phyloP scores from a whole-genome alignment of 2,329 filamentous ascomycete species.

The Fusarium sp. region DNA sequence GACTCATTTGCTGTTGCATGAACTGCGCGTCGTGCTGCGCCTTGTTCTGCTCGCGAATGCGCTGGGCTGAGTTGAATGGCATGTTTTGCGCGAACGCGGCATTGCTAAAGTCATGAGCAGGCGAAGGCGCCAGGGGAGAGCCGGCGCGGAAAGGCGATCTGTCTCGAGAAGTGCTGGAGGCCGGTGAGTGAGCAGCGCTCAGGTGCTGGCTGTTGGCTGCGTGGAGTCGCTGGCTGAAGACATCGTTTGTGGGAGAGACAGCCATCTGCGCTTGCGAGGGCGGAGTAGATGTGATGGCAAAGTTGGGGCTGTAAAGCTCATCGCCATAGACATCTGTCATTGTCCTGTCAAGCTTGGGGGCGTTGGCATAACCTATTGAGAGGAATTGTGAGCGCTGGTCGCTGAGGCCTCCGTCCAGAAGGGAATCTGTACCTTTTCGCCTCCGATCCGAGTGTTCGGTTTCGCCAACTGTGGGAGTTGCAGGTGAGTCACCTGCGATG shows the following conservation, averaged over 20 bases:
- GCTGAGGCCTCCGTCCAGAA: constrained; percentile 1
- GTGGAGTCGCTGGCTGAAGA: constrained; percentile 82
- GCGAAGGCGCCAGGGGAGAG: constrained; percentile 68
- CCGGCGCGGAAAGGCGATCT: constrained; percentile 85
- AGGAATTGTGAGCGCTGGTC: constrained; percentile 68
- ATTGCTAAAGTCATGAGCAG: constrained; percentile 56
- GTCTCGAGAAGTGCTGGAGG: constrained; percentile 66
- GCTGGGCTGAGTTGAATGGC: constrained; percentile 65
- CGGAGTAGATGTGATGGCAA: constrained; percentile 68
- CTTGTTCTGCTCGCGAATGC: constrained; percentile 71
- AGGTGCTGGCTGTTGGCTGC: constrained; percentile 82
- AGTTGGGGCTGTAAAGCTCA: constrained; percentile 82
- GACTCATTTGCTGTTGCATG: constrained; percentile 55
- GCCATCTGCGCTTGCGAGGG: constrained; percentile 59
- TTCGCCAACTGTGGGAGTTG: constrained; percentile 65
- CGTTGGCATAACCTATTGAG: constrained; percentile 61
- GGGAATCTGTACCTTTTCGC: constrained; percentile 63
- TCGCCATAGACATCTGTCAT: constrained; percentile 89
- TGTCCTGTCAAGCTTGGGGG: constrained; percentile 85
- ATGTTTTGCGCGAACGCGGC: constrained; percentile 32
- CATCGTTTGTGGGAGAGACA: constrained; percentile 63
- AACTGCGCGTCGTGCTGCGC: constrained; percentile 67
- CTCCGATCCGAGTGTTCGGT: constrained; percentile 60
- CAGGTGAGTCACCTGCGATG: constrained; percentile 68
- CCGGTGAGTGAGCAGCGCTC: constrained; percentile 65